phyloP scores from a whole-genome alignment of 2,329 filamentous ascomycete genomes.

The Talaromyces islandicus region DNA sequence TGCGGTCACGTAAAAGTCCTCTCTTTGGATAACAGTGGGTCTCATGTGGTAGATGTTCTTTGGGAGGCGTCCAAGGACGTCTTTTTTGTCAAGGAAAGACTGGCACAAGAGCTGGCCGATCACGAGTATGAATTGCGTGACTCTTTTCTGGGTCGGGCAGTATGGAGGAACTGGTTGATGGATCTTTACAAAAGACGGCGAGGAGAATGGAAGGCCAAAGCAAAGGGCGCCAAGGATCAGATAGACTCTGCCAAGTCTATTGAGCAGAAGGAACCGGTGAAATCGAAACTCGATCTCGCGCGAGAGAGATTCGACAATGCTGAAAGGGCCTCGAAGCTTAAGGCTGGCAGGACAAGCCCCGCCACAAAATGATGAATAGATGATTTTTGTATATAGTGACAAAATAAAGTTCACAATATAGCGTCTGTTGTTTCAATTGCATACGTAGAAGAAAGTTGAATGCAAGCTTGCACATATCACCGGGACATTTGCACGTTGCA shows the following conservation, averaged over 20 bases:
- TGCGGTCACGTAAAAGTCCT: constrained; percentile 56
- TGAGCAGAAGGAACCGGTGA: constrained; percentile 28
- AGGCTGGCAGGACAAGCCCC: neutral
- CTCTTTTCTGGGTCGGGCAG: constrained; percentile 58
- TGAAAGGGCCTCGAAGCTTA: constrained; percentile 1
- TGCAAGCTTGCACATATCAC: neutral
- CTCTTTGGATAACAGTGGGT: constrained; percentile 56
- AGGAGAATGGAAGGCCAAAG: constrained; percentile 58
- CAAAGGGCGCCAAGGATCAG: constrained; percentile 32
- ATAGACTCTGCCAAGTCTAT: neutral
- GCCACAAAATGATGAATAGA: constrained; percentile 3
- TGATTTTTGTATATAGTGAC: neutral
- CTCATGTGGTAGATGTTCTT: constrained; percentile 62
- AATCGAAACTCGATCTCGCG: constrained; percentile 52
- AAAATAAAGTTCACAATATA: neutral
- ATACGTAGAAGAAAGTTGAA: too few species aligned
- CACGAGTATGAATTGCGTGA: constrained; percentile 59
- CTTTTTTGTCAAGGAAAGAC: constrained; percentile 61
- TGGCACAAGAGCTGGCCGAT: constrained; percentile 57
- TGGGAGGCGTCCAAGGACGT: constrained; percentile 59
- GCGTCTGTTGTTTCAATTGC: neutral
- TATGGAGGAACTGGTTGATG: constrained; percentile 71
- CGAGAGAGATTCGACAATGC: constrained; percentile 49
- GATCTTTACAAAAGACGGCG: constrained; percentile 61
- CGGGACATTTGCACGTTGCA: neutral